A percentile compares a stretch with the other conserved stretches of the same genome.
Conservation (phyloP, 129 eudicot species). For the Centella asiatica region DNA sequence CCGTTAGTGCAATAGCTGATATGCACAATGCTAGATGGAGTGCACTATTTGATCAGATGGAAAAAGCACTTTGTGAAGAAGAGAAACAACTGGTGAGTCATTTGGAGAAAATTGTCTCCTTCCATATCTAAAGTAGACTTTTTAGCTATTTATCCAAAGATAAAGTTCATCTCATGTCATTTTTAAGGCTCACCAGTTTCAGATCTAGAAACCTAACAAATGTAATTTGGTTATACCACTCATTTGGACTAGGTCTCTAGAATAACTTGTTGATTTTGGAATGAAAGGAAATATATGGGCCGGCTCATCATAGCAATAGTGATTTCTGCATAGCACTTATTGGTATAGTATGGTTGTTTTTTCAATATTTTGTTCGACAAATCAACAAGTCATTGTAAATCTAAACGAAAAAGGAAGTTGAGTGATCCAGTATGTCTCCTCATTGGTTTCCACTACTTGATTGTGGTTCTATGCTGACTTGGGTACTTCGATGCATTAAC, state of each 20-base stretch:
- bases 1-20: constrained; percentile 28
- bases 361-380: not conserved
- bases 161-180: not conserved
- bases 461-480: no score
- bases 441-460: no score
- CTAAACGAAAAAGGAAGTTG: not conserved
- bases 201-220: not conserved
- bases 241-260: no score
- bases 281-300: not conserved
- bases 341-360: not conserved
- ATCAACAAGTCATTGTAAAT: not conserved
- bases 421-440: no score
- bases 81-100: constrained; percentile 65
- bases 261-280: not conserved
- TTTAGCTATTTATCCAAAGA: no score
- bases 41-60: constrained; percentile 69
- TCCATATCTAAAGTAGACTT: not conserved
- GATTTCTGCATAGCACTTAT: not conserved
- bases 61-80: constrained; percentile 76
- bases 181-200: not conserved
- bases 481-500: no score
- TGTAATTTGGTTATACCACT: not conserved
- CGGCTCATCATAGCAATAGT: not conserved
- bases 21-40: constrained; percentile 62
- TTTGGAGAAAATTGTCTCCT: not conserved